These are phyloP conservation scores for Ustilaginoidea virens DNA, from an alignment of 2,329 filamentous ascomycete species.

Conservation along the genomic window DNA sequence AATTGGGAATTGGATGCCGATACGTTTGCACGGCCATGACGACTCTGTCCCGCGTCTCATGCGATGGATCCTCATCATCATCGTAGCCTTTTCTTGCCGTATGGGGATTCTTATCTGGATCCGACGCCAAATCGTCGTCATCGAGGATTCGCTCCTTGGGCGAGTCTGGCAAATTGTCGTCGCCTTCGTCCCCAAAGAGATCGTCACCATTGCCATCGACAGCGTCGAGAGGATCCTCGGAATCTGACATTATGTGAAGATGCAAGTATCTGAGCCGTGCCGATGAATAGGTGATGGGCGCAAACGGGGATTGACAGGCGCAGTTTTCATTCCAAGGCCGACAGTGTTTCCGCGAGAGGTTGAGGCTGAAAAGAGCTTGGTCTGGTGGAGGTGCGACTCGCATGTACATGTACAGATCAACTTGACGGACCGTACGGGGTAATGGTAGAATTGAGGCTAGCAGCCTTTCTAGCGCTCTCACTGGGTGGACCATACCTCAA, in stretches of 20 bases:
- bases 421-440: no score
- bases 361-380: not conserved
- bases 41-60: constrained; percentile 35
- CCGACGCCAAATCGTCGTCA: constrained; percentile 44
- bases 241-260: constrained; percentile 41
- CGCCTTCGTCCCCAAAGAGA: constrained; percentile 44
- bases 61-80: constrained; percentile 29
- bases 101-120: constrained; percentile 29
- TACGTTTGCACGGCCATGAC: constrained; percentile 50
- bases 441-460: no score
- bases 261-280: no score
- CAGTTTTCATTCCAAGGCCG: not conserved
- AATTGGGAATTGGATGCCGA: constrained; percentile 55
- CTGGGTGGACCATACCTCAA: no score
- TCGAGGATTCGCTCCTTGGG: constrained; percentile 43
- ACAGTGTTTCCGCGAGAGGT: not conserved
- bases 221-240: constrained; percentile 35
- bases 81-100: constrained; percentile 19
- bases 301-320: no score
- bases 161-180: constrained; percentile 41
- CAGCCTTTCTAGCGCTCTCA: no score
- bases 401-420: no score
- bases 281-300: not conserved
- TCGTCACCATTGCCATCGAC: constrained; percentile 41
- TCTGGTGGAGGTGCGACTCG: no score